Base-by-base conservation (phyloP, 805 yeast genomes). In the Ogataea sp. region DNA sequence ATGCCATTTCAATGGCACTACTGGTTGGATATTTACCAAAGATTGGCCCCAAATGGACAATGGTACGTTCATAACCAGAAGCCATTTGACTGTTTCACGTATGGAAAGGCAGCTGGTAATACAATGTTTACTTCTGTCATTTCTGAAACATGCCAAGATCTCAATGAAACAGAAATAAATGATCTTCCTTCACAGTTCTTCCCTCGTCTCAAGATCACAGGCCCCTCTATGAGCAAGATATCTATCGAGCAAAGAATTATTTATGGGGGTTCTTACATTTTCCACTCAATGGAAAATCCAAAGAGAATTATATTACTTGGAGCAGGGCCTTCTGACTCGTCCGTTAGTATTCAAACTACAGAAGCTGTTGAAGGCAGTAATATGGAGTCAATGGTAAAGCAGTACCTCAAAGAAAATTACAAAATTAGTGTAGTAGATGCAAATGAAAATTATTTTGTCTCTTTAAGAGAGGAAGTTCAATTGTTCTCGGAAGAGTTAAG, bases 231-330 rank as follows among this genome's bases (percentile, higher is more conserved):
- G 24, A 31, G 41, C 2, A 47, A 48, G 21, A 39, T 62, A 17
- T 47, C 61, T 5, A 56, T 47, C 24, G 59, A 53, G 11, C 62
- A 63, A 1, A 49, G 70, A 26, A 39, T 50, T 4, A 43, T 58
- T 2, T 41, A 59, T 39, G 70, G 70, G 0, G 60, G 61, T 1
- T 50, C 53, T 16, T 66, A 62, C 43, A 41, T 69, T 15, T 44
- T 54, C 18, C 49, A 55, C 37, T 16, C 46, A 2, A 56, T 61
- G 21, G 57, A 65, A 1, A 45, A 51, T 1, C 67, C 73, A 2
- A 43, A 55, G 3, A 47, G 64, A 34, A 38, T 64, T 6, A 42
- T 56, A 8, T 46, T 64, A 29, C 39, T 62, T 13, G 61, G 63
- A 2, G 40, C 44, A 2, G 20, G 17, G 5, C 29, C 36, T 8